A percentile compares a stretch with the other conserved stretches of the same genome.
These are phyloP conservation scores for Candida multigemmis DNA, from an alignment of 805 yeast genomes.

Conservation along the genomic window DNA sequence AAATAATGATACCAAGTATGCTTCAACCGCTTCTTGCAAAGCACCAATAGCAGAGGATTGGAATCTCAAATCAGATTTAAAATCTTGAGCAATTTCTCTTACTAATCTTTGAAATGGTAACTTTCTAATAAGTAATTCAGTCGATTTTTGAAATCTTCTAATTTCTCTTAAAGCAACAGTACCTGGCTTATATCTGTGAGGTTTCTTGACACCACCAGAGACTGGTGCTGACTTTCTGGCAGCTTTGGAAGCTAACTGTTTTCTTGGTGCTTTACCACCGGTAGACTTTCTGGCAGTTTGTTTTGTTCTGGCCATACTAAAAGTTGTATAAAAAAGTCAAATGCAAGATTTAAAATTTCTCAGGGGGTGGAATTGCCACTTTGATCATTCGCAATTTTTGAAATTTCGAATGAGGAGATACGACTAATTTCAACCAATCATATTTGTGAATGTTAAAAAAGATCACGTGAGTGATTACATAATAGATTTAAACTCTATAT, in stretches of 20 bases:
- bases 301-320: constrained; percentile 80
- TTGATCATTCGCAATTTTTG: neutral
- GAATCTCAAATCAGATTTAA: constrained; percentile 89
- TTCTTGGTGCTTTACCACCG: constrained; percentile 96
- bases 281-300: constrained; percentile 93
- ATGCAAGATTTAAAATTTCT: constrained; percentile 1
- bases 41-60: constrained; percentile 98
- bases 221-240: constrained; percentile 92
- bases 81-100: constrained; percentile 91
- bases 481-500: neutral
- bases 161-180: constrained; percentile 95
- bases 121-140: constrained; percentile 91
- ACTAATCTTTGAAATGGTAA: constrained; percentile 96
- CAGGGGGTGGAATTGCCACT: neutral
- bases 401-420: too few species aligned
- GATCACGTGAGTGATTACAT: too few species aligned
- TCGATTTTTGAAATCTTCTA: constrained; percentile 94
- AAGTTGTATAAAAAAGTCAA: constrained; percentile 1
- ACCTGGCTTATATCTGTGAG: constrained; percentile 97
- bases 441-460: too few species aligned
- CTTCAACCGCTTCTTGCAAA: constrained; percentile 97
- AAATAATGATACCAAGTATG: constrained; percentile 89
- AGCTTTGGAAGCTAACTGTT: constrained; percentile 85
- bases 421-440: too few species aligned
- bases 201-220: constrained; percentile 88